Evolutionary conservation across 2,329 filamentous ascomycete species (phyloP).

Genomic region (Acephala macrosclerotiorum): DNA sequence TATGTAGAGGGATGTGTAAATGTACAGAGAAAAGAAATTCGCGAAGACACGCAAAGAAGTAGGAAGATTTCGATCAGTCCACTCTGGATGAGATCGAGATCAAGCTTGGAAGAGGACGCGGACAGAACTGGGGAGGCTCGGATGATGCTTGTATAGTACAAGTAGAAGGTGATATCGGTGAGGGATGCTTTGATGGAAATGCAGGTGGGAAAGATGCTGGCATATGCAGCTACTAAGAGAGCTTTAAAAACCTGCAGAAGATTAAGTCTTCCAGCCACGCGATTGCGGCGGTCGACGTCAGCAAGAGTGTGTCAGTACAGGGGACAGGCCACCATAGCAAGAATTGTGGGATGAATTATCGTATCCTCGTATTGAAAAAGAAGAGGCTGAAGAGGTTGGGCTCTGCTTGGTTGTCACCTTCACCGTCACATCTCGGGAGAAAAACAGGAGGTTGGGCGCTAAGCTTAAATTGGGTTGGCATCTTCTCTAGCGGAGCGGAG

Average conservation of each 20-base stretch:
- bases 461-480: too few species aligned
- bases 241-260: constrained; percentile 31
- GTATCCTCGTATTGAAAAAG: constrained; percentile 18
- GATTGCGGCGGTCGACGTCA: constrained; percentile 22
- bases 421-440: not conserved
- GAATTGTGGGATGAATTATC: not conserved
- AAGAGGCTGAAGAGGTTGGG: constrained; percentile 31
- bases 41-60: not conserved
- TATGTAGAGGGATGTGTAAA: constrained; percentile 26
- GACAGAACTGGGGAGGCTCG: constrained; percentile 1
- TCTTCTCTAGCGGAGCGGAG: too few species aligned
- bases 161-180: not conserved
- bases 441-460: too few species aligned
- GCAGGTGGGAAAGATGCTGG: constrained; percentile 19
- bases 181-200: not conserved
- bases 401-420: constrained; percentile 20
- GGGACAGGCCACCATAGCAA: constrained; percentile 14
- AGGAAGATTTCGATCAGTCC: constrained; percentile 4
- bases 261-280: constrained; percentile 33
- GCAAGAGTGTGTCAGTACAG: constrained; percentile 17
- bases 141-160: constrained; percentile 18
- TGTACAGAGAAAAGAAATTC: constrained; percentile 29
- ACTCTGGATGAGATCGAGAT: not conserved
- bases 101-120: not conserved
- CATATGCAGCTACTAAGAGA: constrained; percentile 29